Conservation (phyloP, 2,329 filamentous ascomycete species). For the Arthrobotrys sinensis region DNA sequence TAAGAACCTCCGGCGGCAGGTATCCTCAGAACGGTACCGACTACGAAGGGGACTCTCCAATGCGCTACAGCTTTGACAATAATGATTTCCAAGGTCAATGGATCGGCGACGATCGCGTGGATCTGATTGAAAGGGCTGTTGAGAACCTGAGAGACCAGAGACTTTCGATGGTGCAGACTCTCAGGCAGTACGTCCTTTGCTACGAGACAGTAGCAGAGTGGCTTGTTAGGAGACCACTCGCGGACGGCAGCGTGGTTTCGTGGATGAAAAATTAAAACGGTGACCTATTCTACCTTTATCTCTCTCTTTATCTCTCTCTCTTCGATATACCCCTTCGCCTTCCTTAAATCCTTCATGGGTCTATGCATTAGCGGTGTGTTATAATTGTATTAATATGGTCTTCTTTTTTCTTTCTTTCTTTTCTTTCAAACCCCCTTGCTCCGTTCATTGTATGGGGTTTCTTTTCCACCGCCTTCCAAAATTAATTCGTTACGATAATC, state of each 20-base stretch:
- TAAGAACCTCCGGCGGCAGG: conserved; percentile 49
- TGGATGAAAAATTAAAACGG: conserved; percentile 51
- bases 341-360: conserved; percentile 7
- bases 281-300: not conserved
- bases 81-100: conserved; percentile 73
- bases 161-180: conserved; percentile 95
- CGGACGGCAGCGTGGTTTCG: conserved; percentile 36
- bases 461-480: conserved; percentile 4
- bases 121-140: conserved; percentile 88
- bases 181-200: conserved; percentile 93
- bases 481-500: conserved; percentile 34
- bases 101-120: conserved; percentile 79
- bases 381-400: conserved; percentile 47
- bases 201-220: conserved; percentile 96
- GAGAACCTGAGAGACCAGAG: conserved; percentile 90
- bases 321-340: conserved; percentile 4
- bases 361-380: conserved; percentile 54
- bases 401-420: conserved; percentile 13
- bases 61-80: conserved; percentile 60
- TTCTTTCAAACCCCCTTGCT: not conserved
- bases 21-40: conserved; percentile 63
- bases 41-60: conserved; percentile 64
- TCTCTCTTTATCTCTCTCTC: not conserved
- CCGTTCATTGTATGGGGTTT: not conserved
- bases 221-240: conserved; percentile 70